Base-by-base conservation (phyloP, 257 asterid species). In the Voacanga thouarsii region DNA sequence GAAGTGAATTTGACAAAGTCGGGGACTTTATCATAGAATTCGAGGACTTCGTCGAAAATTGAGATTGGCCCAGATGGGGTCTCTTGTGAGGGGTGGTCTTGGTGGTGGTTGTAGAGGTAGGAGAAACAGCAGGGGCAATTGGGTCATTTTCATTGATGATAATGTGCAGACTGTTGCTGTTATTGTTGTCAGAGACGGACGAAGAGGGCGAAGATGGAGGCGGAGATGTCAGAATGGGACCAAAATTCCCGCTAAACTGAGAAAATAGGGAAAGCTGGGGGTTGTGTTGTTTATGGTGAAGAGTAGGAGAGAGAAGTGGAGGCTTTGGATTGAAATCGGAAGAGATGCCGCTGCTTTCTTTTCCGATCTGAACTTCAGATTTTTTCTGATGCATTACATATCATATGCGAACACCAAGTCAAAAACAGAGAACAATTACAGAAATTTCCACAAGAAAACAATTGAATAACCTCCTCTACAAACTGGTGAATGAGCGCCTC, bases 341-440 rank as follows among this genome's bases (percentile, higher is more conserved):
- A 94, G 98, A 92, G 93, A 94, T 49, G 97, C 98, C 88, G 65
- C 88, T 88, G 97, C 98, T 94, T 91, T 94, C 98, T 88, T 91
- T 92, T 91, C 98, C 97, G 97, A 92, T 92, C 91, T 94, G 98
- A 83, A 88, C 86, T 86, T 94, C 97, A 49, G 97, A 94, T 92
- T 92, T 94, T 78, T 92, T 94, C 89, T 89, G 97, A 94, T 91
- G 98, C 98, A 94, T 94, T 88, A 91, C 92, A 92, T 87, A 89
- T 19, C 78, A 78, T 49, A 49, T 47, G 70, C 47, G n/a, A 47
- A 47, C 61, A 49, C 53, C 64, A 44, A 15, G 23, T 19, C 28
- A 14, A 37, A n/a, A 60, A 73, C 5, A 43, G 28, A 49, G 6
- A 15, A 9, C 6, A 68, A 72, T 6, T 6, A 12, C 28, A 59